Percentiles rank a stretch among this genome's conserved stretches.
These are phyloP conservation scores for Coemansia sp. DNA, from an alignment of 192 early-diverging fungal genomes.

Conservation along the genomic window DNA sequence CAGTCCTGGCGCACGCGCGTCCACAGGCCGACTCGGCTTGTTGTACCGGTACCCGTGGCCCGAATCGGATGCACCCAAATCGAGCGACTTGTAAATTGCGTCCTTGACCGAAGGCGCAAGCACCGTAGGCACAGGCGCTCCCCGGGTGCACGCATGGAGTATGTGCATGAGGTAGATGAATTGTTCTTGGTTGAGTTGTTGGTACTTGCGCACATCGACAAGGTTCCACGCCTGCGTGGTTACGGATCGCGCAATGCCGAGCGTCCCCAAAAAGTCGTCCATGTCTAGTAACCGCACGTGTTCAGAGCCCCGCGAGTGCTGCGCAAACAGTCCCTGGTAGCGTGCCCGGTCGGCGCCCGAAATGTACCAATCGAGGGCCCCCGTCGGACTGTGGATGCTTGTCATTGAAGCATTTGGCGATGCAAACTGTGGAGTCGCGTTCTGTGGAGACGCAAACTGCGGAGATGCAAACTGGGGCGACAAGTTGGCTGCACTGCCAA, in stretches of 20 bases:
- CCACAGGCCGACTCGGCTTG: constrained; percentile 13
- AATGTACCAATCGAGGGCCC: constrained; percentile 53
- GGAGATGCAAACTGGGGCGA: not conserved
- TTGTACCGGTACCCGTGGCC: constrained; percentile 28
- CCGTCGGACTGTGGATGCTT: not conserved
- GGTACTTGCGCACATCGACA: constrained; percentile 54
- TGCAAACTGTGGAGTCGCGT: not conserved
- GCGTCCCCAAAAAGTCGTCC: constrained; percentile 44
- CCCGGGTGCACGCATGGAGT: constrained; percentile 23
- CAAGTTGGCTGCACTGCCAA: constrained; percentile 11
- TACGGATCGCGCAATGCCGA: constrained; percentile 36
- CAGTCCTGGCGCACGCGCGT: constrained; percentile 34
- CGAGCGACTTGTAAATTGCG: constrained; percentile 51
- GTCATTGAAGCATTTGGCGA: constrained; percentile 5
- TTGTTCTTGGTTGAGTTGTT: constrained; percentile 56
- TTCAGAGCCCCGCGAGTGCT: constrained; percentile 29
- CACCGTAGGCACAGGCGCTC: constrained; percentile 29
- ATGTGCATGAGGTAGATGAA: constrained; percentile 52
- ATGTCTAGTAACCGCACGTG: constrained; percentile 46
- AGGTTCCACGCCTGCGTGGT: constrained; percentile 49
- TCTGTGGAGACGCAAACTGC: not conserved
- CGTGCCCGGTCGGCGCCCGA: constrained; percentile 34
- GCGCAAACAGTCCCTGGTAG: constrained; percentile 39
- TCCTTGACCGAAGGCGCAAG: constrained; percentile 50
- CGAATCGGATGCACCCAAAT: constrained; percentile 25